These are phyloP conservation scores for Phytopythium aichiense DNA, from an alignment of 352 stramenopile genomes.

Conservation along the genomic window DNA sequence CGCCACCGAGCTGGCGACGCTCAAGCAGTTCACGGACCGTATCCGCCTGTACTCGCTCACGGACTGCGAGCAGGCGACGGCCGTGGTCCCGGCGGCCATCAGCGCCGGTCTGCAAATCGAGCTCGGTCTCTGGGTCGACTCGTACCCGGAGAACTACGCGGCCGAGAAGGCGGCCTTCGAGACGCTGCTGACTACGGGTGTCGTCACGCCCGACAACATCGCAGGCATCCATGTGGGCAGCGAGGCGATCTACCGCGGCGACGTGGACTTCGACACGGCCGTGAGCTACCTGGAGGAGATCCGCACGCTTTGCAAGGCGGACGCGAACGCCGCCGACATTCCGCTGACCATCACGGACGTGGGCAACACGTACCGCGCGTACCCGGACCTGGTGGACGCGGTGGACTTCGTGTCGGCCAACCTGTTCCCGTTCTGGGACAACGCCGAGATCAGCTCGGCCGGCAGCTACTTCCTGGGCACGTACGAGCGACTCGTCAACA, in stretches of 20 bases:
- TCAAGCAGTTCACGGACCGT: constrained; percentile 39
- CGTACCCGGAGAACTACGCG: constrained; percentile 26
- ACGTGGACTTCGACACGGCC: constrained; percentile 33
- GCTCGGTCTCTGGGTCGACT: constrained; percentile 59
- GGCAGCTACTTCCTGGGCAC: constrained; percentile 27
- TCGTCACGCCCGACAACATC: constrained; percentile 34
- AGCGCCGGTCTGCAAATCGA: constrained; percentile 41
- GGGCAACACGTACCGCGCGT: constrained; percentile 37
- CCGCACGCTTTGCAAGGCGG: constrained; percentile 31
- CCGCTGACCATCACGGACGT: constrained; percentile 66
- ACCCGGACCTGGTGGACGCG: constrained; percentile 50
- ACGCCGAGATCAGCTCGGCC: constrained; percentile 24
- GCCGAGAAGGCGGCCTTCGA: constrained; percentile 41
- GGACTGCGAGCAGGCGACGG: constrained; percentile 42
- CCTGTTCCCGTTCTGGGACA: constrained; percentile 71
- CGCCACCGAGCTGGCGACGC: constrained; percentile 32
- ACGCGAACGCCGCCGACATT: constrained; percentile 19
- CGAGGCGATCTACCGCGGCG: constrained; percentile 60
- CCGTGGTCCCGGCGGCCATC: constrained; percentile 36
- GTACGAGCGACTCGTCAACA: constrained; percentile 36
- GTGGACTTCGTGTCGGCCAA: constrained; percentile 65
- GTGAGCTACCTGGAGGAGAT: constrained; percentile 58
- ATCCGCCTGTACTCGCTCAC: constrained; percentile 51
- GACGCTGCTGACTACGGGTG: constrained; percentile 31
- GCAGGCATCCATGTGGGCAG: constrained; percentile 63